These are phyloP conservation scores for Epichloe elymi DNA, from an alignment of 2,329 filamentous ascomycete species.

Conservation along the genomic window DNA sequence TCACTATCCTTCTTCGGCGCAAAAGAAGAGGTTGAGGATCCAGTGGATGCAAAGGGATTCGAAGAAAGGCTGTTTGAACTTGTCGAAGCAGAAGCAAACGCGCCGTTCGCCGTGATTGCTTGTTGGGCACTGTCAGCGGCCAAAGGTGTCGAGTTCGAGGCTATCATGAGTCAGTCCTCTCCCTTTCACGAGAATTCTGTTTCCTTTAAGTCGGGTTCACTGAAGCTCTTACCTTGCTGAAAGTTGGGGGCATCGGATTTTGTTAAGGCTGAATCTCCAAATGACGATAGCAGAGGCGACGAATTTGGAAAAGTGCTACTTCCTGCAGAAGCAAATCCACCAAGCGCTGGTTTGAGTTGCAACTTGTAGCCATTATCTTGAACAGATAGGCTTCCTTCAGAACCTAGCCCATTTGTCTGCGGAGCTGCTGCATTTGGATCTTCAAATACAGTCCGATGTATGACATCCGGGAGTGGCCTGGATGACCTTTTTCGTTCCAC, in stretches of 20 bases:
- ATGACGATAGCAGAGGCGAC: not conserved
- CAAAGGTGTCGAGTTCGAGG: slow-evolving; percentile 4
- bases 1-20: not conserved
- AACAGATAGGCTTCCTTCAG: slow-evolving; percentile 19
- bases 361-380: slow-evolving; percentile 4
- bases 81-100: slow-evolving; percentile 3
- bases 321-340: not conserved
- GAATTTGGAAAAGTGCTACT: not conserved
- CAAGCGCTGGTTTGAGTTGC: not conserved
- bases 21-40: not conserved
- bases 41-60: not conserved
- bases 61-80: not conserved
- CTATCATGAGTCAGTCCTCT: not conserved
- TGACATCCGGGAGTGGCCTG: slow-evolving; percentile 38
- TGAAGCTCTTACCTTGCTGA: slow-evolving; percentile 1
- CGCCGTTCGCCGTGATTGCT: not conserved
- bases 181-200: not conserved
- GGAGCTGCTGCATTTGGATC: not conserved
- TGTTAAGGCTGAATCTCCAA: not conserved
- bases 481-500: slow-evolving; percentile 48
- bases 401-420: slow-evolving; percentile 5
- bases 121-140: not conserved
- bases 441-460: slow-evolving; percentile 41
- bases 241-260: too few relatives aligned
- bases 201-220: not conserved